phyloP scores from a whole-genome alignment of 192 early-diverging fungal genomes.

The Rhizoclosmatium globosum region DNA sequence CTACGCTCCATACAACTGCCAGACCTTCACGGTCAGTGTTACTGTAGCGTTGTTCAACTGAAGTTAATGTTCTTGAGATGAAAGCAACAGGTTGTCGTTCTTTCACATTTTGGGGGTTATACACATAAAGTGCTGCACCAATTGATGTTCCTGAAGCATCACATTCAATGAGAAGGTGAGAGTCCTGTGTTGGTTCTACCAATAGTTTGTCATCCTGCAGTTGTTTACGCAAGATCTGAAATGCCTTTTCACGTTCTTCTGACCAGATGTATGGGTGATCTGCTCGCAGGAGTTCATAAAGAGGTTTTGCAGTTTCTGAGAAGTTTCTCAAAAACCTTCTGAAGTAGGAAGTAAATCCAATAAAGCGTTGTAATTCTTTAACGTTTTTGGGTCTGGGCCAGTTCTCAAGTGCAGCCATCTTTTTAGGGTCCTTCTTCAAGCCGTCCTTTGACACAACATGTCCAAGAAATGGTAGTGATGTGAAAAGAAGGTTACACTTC shows the following conservation, averaged over 20 bases:
- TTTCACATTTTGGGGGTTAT: neutral
- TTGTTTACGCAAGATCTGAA: conserved; percentile 38
- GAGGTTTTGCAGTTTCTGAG: conserved; percentile 30
- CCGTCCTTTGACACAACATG: conserved; percentile 46
- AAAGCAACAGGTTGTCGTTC: conserved; percentile 13
- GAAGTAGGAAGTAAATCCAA: conserved; percentile 49
- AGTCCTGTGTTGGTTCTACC: neutral
- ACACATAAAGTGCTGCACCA: conserved; percentile 21
- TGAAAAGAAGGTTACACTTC: conserved; percentile 44
- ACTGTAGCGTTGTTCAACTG: conserved; percentile 31
- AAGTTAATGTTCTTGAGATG: too few species aligned
- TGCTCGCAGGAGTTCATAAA: conserved; percentile 29
- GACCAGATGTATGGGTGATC: conserved; percentile 1
- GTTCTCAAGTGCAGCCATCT: conserved; percentile 40
- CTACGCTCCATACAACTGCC: conserved; percentile 42
- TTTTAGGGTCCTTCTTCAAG: conserved; percentile 30
- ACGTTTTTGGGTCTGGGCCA: conserved; percentile 29
- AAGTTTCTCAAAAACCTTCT: conserved; percentile 41
- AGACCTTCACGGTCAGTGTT: conserved; percentile 40
- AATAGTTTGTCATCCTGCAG: conserved; percentile 24
- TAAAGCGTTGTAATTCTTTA: conserved; percentile 30
- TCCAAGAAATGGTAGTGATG: conserved; percentile 42
- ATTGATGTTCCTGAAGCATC: conserved; percentile 6
- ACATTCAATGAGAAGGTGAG: conserved; percentile 15
- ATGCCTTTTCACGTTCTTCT: conserved; percentile 19